Evolutionary conservation across 2,329 filamentous ascomycete species (phyloP), one percentile per base, ranked within the genome.

Genomic region (Emergomyces pasteurianus): DNA sequence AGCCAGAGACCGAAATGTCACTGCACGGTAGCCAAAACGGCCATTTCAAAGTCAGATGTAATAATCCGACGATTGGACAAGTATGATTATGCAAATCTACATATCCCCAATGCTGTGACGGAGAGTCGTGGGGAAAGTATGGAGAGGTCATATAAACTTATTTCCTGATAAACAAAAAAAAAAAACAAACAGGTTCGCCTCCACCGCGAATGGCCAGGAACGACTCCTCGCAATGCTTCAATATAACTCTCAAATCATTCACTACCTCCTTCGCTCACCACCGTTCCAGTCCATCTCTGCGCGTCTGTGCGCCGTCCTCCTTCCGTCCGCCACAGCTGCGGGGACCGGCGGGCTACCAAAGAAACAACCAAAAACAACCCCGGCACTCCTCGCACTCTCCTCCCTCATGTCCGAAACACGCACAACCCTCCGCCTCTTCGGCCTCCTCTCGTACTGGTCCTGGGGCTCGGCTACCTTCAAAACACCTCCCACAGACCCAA

Each of bases 401-500:
- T 68, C 70, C 38, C 69, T 77, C 61, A 81, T 68, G 77, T 90
- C 70, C 8, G 75, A 78, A 65, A 75, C 73, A 21, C 76, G 77
- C 58, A 78, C 81, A 78, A 74, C 80, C 76, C 69, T 78, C 43
- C 75, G 77, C 16, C 79, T 95, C 16, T 83, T 85, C 21, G 79
- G 75, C 40, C 77, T 92, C 59, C 79, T 94, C 54, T 82, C 91
- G 0, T 79, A 96, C 36, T 95, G 89, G 87, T 86, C 67, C 68
- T 96, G 70, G 85, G 85, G 58, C 79, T 95, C 72, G 88, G 89
- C 74, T 78, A 86, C 65, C 60, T 76, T 86, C 67, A 73, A 72
- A 58, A 74, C 59, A 57, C 74, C 68, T 49, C 73, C 69, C 43
- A 68, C 73, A 6, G 82, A 83, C 67, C 71, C 68, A 2, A 65